Evolutionary conservation across 2,329 filamentous ascomycete genomes (phyloP), one percentile per base, ranked within the genome.

Genomic region (Penicillium sp.): DNA sequence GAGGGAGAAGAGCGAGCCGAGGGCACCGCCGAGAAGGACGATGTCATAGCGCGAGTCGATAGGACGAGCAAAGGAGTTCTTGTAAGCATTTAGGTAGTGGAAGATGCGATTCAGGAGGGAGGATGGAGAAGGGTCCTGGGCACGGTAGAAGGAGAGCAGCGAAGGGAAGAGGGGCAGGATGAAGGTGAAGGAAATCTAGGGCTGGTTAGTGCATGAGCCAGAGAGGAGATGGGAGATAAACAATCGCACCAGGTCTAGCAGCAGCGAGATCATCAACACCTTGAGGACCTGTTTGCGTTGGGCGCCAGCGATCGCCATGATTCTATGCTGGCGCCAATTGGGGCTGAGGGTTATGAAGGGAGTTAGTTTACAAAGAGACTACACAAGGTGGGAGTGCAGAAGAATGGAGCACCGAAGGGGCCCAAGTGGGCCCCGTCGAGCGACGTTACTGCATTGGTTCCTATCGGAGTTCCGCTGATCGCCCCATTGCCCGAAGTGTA

Each of bases 21-120:
- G 75, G 15, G 91, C 93, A 33, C 93, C 93, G 38, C 93, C 93
- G 4, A 98, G 80, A 29, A 98, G 78, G 17, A 98, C 90, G 54
- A 97, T 95, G 63, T 98, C 93, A 74, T 98, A 95, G 71, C 88
- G 83, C 41, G 90, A 90, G 61, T 95, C 91, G 66, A 98, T 97
- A 30, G 91, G 90, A 39, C 84, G 83, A 29, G 87, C 83, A 62
- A 98, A 98, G 41, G 87, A 80, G 52, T 90, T 84, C 69, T 98
- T 98, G 79, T 98, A 98, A 31, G 86, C 77, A 63, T 98, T 96
- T 36, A 98, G 78, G 54, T 86, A 90, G 54, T 77, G 74, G 48
- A 98, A 78, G 41, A 97, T 81, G 46, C 79, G 79, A 48, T 88
- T 83, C 16, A 98, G 81, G 20, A 94, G 70, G 1, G 87, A 89